Evolutionary conservation across 2,329 filamentous ascomycete genomes (phyloP).

Genomic region (Scedosporium aurantiacum): DNA sequence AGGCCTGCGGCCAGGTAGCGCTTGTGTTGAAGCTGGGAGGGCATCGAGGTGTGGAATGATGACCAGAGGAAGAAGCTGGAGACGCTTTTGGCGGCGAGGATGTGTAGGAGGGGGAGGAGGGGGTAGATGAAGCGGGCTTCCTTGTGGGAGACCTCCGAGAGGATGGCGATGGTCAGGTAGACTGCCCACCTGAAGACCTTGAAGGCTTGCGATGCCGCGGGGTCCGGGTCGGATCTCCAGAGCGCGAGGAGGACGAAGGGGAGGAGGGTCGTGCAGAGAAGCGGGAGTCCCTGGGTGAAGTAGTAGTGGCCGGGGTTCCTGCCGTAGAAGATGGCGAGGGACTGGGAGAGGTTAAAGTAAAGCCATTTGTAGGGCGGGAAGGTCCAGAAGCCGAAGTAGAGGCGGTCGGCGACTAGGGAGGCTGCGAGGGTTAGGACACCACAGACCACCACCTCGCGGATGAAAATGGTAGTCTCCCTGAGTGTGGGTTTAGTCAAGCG

Average conservation of each 20-base stretch:
- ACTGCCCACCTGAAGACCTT: conserved; percentile 44
- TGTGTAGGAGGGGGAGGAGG: conserved; percentile 73
- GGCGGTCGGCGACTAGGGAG: conserved; percentile 58
- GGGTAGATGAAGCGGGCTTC: conserved; percentile 97
- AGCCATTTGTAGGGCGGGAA: conserved; percentile 82
- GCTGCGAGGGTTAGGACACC: conserved; percentile 48
- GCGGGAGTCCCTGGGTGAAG: conserved; percentile 74
- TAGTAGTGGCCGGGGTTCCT: conserved; percentile 89
- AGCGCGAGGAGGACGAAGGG: conserved; percentile 64
- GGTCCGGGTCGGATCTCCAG: conserved; percentile 26
- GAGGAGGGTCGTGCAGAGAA: conserved; percentile 72
- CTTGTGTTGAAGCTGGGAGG: conserved; percentile 35
- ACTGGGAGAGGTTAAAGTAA: conserved; percentile 81
- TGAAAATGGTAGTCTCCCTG: conserved; percentile 38
- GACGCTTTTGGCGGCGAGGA: conserved; percentile 61
- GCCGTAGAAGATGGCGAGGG: conserved; percentile 86
- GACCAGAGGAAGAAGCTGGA: conserved; percentile 50
- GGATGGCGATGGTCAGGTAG: conserved; percentile 44
- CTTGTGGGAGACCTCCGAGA: conserved; percentile 84
- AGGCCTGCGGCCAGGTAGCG: conserved; percentile 47
- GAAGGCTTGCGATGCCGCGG: conserved; percentile 19
- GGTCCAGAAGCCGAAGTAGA: conserved; percentile 77
- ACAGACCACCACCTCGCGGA: conserved; percentile 55
- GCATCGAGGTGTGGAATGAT: conserved; percentile 15
- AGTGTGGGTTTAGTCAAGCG: conserved; percentile 21